Conservation (phyloP, 441 rosid species). For the Cnidoscolus chayamansa region DNA sequence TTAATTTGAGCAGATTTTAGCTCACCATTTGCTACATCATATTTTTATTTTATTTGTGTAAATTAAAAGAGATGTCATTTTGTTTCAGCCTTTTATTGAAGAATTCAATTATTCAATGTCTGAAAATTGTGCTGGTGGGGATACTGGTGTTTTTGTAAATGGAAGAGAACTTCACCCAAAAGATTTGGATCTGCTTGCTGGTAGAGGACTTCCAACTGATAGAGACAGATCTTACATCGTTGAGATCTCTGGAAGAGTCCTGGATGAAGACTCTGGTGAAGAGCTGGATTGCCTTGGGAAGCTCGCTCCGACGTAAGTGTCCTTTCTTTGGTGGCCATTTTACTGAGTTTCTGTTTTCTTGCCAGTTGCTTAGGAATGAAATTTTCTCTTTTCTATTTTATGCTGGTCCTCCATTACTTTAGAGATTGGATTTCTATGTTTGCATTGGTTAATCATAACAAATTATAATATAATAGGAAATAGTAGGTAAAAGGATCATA, state of each 20-base stretch:
- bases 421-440: background rate
- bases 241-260: constrained; percentile 77
- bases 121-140: constrained; percentile 74
- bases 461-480: too few species aligned
- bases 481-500: too few species aligned
- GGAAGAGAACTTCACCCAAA: constrained; percentile 86
- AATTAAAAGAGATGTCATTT: constrained; percentile 1
- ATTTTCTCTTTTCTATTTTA: background rate
- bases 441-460: background rate
- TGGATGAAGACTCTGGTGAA: constrained; percentile 83
- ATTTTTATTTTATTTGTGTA: background rate
- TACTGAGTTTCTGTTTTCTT: background rate
- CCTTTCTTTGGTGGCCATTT: constrained; percentile 1
- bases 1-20: background rate
- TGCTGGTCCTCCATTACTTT: background rate
- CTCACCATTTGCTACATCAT: background rate
- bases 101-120: constrained; percentile 79
- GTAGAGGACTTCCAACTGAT: constrained; percentile 69
- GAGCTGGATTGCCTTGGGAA: constrained; percentile 86
- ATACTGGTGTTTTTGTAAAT: constrained; percentile 70
- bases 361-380: background rate
- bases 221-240: constrained; percentile 66
- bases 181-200: constrained; percentile 69
- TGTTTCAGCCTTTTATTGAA: constrained; percentile 76
- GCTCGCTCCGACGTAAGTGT: constrained; percentile 95